Evolutionary conservation across 1,139 yeast species (phyloP).

Genomic region (Wickerhamomyces sp.): DNA sequence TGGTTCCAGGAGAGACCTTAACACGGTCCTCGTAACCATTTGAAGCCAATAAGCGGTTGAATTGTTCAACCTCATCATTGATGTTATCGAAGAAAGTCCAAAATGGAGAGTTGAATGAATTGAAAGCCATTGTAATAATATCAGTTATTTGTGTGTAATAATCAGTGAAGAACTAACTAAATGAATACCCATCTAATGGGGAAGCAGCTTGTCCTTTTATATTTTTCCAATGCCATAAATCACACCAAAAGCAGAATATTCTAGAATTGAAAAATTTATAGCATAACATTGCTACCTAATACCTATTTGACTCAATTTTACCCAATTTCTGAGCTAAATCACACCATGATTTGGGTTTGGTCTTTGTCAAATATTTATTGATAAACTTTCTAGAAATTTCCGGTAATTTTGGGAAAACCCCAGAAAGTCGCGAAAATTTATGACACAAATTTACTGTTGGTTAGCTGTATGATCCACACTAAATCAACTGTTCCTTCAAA

Average conservation of each 20-base stretch:
- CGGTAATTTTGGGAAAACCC: neutral
- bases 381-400: constrained; percentile 7
- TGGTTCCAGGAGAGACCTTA: constrained; percentile 16
- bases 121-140: no score
- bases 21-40: constrained; percentile 18
- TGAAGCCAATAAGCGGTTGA: constrained; percentile 29
- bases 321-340: no score
- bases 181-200: neutral
- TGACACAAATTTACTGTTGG: no score
- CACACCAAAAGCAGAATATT: neutral
- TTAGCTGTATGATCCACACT: no score
- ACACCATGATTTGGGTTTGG: no score
- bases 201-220: neutral
- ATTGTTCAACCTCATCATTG: constrained; percentile 34
- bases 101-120: constrained; percentile 33
- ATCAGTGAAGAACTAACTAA: neutral
- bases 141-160: no score
- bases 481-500: no score
- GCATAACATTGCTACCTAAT: no score
- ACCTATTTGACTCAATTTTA: no score
- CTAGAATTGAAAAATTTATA: constrained; percentile 12
- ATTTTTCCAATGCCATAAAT: neutral
- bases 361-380: no score
- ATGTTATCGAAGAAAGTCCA: constrained; percentile 37
- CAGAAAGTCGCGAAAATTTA: no score